Evolutionary conservation across 371 early-diverging fungal species (phyloP), one percentile per base, ranked within the genome.

Genomic region (Mortierella sp.): DNA sequence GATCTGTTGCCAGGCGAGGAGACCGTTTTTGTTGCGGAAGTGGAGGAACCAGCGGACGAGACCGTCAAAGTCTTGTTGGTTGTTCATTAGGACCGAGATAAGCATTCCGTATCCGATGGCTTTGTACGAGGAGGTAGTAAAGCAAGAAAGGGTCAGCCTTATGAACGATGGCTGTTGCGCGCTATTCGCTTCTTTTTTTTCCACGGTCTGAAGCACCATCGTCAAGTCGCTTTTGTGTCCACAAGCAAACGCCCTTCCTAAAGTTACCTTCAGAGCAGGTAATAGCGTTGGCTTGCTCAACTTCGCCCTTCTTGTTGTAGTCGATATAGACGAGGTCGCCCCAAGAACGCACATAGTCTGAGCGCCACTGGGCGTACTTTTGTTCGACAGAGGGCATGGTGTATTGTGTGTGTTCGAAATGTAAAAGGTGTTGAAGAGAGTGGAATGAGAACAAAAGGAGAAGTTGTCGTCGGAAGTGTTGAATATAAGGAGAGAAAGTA

Each of bases 1-100:
- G 73, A 81, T 90, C 84, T 93, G 93, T 71, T 93, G 92, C 93
- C 93, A 93, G 83, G 91, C 89, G 83, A 92, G 91, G n/a, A 93
- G 85, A 11, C 92, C 93, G 46, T 92, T 90, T 14, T 72, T 70
- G 54, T 93, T 93, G 57, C 83, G 89, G 79, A 88, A 93, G 37
- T 89, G 87, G 16, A 89, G 74, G 82, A 90, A 92, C 83, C 92
- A 93, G 34, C 91, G 87, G 54, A 88, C 88, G 6, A 93, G 79
- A 14, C 91, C 92, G 81, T 92, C 93, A 81, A 93, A 93, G 78
- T 92, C 92, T 31, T 82, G 78, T 72, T 92, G 92, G 59, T 92
- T 92, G 21, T 90, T 83, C 86, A 91, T 92, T 67, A 92, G 78
- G 5, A 92, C 92, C 24, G 93, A 90, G 61, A 91, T 89, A 40